Evolutionary conservation across 495 filamentous ascomycete genomes (phyloP).

Genomic region (Penicillium ucsense): DNA sequence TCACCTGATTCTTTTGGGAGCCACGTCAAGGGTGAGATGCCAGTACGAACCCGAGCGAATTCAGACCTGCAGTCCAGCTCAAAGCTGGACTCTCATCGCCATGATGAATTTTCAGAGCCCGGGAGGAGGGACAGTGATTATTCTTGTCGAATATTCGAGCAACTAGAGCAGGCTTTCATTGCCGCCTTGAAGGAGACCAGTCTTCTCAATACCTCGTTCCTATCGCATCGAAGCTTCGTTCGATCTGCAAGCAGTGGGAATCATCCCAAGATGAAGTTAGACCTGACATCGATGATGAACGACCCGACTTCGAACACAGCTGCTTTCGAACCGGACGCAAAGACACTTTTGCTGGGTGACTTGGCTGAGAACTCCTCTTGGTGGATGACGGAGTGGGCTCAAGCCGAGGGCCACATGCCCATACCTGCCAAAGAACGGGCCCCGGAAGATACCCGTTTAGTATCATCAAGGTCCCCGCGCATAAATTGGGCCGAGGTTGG

Average conservation of each 20-base stretch:
- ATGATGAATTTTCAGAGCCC: conserved; percentile 7
- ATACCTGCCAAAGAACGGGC: conserved; percentile 17
- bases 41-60: conserved; percentile 18
- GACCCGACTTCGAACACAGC: conserved; percentile 12
- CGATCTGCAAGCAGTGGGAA: conserved; percentile 18
- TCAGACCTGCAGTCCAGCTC: conserved; percentile 21
- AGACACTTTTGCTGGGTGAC: conserved; percentile 69
- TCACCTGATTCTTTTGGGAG: conserved; percentile 8
- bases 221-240: conserved; percentile 16
- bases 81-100: conserved; percentile 9
- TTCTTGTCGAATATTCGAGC: conserved; percentile 47
- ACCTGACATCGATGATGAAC: conserved; percentile 5
- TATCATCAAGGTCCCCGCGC: conserved; percentile 54
- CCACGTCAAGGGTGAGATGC: conserved; percentile 5
- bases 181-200: conserved; percentile 57
- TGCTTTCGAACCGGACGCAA: conserved; percentile 58
- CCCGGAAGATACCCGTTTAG: conserved; percentile 21
- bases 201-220: conserved; percentile 66
- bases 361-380: conserved; percentile 75
- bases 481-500: conserved; percentile 67
- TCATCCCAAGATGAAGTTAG: conserved; percentile 20
- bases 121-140: conserved; percentile 15
- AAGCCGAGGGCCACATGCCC: conserved; percentile 15
- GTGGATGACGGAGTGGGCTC: conserved; percentile 57
- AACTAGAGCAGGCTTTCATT: conserved; percentile 67